phyloP scores from a whole-genome alignment of 176 grass and related monocot species.

The Triticum dicoccoides region DNA sequence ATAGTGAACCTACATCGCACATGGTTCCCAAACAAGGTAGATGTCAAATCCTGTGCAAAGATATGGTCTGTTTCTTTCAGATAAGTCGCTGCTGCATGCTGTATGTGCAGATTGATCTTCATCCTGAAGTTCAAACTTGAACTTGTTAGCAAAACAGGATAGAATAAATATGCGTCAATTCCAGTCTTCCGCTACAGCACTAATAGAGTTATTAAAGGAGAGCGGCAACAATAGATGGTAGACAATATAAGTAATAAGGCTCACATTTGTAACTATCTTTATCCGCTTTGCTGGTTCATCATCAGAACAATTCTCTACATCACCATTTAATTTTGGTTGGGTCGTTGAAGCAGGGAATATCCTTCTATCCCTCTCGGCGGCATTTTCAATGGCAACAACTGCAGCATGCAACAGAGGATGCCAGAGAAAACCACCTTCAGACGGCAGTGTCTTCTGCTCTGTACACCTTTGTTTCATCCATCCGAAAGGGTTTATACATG shows the following conservation, averaged over 20 bases:
- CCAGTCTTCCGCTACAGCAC: not conserved
- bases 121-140: constrained; percentile 30
- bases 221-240: not conserved
- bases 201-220: not conserved
- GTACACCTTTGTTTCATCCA: constrained; percentile 45
- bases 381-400: constrained; percentile 87
- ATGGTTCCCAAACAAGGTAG: constrained; percentile 90
- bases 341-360: constrained; percentile 43
- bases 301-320: constrained; percentile 31
- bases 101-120: constrained; percentile 16
- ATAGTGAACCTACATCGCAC: constrained; percentile 62
- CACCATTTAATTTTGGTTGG: constrained; percentile 15
- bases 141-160: not conserved
- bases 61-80: constrained; percentile 61
- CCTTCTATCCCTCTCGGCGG: constrained; percentile 60
- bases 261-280: constrained; percentile 60
- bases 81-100: constrained; percentile 22
- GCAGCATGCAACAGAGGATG: constrained; percentile 86
- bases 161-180: not conserved
- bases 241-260: constrained; percentile 12
- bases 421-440: constrained; percentile 49
- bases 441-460: constrained; percentile 23
- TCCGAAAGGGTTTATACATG: constrained; percentile 76
- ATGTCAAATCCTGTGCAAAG: constrained; percentile 96
- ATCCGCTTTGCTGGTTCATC: constrained; percentile 62